phyloP scores from a whole-genome alignment of 805 yeast species.

The Spathaspora arborariae region DNA sequence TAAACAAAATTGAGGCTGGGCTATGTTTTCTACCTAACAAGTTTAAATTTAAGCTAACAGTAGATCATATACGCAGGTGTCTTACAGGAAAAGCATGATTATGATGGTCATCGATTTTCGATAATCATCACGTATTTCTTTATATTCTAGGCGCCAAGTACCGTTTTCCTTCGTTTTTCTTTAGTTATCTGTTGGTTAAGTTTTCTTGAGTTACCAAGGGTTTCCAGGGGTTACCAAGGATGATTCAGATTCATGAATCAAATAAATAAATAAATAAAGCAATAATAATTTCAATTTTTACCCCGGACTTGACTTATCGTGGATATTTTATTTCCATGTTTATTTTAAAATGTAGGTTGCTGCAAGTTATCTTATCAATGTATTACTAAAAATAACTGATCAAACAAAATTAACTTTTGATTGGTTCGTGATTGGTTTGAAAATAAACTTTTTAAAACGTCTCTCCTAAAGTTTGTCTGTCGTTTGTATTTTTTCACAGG shows the following conservation, averaged over 20 bases:
- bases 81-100: not conserved
- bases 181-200: not conserved
- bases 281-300: not conserved
- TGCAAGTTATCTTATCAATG: too few relatives aligned
- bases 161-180: not conserved
- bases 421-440: not conserved
- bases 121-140: not conserved
- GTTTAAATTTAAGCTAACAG: not conserved
- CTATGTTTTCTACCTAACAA: not conserved
- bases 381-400: not conserved
- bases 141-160: not conserved
- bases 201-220: too few relatives aligned
- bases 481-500: too few relatives aligned
- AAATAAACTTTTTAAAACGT: too few relatives aligned
- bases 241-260: too few relatives aligned
- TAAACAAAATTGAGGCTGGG: not conserved
- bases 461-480: too few relatives aligned
- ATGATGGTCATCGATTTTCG: not conserved
- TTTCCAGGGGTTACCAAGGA: too few relatives aligned
- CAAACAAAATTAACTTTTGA: not conserved
- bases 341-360: too few relatives aligned
- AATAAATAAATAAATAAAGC: not conserved
- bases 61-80: not conserved
- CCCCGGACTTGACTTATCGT: not conserved
- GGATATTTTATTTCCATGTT: too few relatives aligned